Conservation (phyloP, 2,329 filamentous ascomycete genomes). For the Niveomyces coronatus region DNA sequence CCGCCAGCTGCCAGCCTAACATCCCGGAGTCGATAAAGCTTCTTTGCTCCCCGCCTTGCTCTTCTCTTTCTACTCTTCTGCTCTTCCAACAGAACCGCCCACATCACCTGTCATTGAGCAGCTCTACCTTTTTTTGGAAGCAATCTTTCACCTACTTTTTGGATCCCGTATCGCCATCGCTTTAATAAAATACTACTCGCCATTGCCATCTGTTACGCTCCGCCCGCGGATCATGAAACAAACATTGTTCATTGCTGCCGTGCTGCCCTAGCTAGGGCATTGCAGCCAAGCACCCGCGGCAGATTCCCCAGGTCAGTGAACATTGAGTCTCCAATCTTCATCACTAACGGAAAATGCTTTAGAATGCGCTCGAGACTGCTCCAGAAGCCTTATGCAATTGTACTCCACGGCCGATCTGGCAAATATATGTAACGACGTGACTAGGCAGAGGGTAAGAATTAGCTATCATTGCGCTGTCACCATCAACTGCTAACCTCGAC, state of each 20-base stretch:
- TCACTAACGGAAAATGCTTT: neutral
- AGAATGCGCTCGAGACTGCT: slow-evolving; percentile 16
- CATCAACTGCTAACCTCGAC: neutral
- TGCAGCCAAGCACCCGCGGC: slow-evolving; percentile 4
- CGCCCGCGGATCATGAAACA: slow-evolving; percentile 7
- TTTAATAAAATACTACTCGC: slow-evolving; percentile 15
- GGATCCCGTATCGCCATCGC: slow-evolving; percentile 15
- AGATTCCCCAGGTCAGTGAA: slow-evolving; percentile 3
- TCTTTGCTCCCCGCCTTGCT: neutral
- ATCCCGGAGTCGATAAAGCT: neutral
- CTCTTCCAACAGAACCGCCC: slow-evolving; percentile 13
- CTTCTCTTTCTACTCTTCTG: slow-evolving; percentile 11
- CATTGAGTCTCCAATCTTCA: too few relatives aligned
- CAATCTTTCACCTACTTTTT: slow-evolving; percentile 23
- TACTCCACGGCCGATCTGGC: slow-evolving; percentile 11
- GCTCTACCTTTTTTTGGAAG: slow-evolving; percentile 17
- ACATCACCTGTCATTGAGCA: slow-evolving; percentile 15
- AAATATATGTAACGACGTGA: slow-evolving; percentile 14
- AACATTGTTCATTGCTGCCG: slow-evolving; percentile 2
- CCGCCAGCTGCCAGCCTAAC: neutral
- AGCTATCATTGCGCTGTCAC: too few relatives aligned
- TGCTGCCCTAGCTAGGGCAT: slow-evolving; percentile 7
- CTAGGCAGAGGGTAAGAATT: slow-evolving; percentile 16
- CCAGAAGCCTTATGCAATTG: slow-evolving; percentile 12
- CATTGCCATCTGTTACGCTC: slow-evolving; percentile 8